phyloP scores from a whole-genome alignment of 768 basidiomycete genomes.

The Xerocomellus intermedius region DNA sequence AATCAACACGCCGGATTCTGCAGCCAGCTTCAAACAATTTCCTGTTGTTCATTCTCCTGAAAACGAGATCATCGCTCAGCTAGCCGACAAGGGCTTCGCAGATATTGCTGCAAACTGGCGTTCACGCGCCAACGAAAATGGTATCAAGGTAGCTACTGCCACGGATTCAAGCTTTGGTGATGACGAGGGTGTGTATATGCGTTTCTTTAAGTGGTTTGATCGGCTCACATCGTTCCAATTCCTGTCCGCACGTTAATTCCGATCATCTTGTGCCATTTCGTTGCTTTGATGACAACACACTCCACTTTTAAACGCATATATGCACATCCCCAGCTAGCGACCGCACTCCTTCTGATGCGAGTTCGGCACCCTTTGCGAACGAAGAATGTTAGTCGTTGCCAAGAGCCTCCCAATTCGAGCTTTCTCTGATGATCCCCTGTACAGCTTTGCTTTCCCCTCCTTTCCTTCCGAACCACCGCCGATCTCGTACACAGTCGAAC shows the following conservation, averaged over 20 bases:
- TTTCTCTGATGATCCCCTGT: slow-evolving; percentile 16
- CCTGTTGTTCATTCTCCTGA: slow-evolving; percentile 45
- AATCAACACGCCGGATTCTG: slow-evolving; percentile 56
- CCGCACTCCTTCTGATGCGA: slow-evolving; percentile 46
- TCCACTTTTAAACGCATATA: slow-evolving; percentile 28
- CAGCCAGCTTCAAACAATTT: slow-evolving; percentile 41
- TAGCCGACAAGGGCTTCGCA: slow-evolving; percentile 49
- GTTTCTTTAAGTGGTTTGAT: slow-evolving; percentile 7
- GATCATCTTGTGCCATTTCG: slow-evolving; percentile 4
- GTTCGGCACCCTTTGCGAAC: slow-evolving; percentile 45
- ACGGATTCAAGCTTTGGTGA: slow-evolving; percentile 39
- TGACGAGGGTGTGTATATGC: slow-evolving; percentile 48
- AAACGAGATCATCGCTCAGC: slow-evolving; percentile 25
- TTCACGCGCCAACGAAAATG: slow-evolving; percentile 66
- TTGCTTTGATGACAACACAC: background rate
- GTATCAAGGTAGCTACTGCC: slow-evolving; percentile 58
- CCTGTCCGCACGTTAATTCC: background rate
- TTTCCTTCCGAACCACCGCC: slow-evolving; percentile 52
- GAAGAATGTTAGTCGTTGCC: slow-evolving; percentile 46
- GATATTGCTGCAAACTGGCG: slow-evolving; percentile 72
- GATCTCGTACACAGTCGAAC: slow-evolving; percentile 61
- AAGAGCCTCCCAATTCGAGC: slow-evolving; percentile 16
- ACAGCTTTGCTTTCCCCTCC: slow-evolving; percentile 58
- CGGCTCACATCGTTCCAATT: slow-evolving; percentile 14
- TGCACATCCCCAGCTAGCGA: slow-evolving; percentile 52